A percentile compares a stretch with the other conserved stretches of the same genome.
These are phyloP conservation scores for Globisporangium orthogonon DNA, from an alignment of 352 stramenopile genomes.

Conservation along the genomic window DNA sequence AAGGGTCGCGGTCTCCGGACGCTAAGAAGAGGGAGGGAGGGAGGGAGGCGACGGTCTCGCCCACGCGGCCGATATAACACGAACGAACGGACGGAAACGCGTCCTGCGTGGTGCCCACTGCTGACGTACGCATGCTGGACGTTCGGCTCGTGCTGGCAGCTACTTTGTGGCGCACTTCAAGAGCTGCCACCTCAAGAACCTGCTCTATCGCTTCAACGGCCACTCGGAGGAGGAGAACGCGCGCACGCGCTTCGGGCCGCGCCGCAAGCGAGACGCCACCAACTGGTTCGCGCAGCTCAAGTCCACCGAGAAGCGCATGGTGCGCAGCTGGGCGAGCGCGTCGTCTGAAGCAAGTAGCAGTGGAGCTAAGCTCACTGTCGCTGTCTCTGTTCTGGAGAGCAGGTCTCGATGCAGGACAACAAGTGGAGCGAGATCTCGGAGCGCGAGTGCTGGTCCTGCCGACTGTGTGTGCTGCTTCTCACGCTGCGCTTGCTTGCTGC, in stretches of 20 bases:
- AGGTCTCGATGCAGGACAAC: slow-evolving; percentile 85
- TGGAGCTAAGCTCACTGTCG: no score
- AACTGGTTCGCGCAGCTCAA: slow-evolving; percentile 75
- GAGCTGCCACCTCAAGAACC: slow-evolving; percentile 69
- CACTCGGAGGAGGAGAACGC: slow-evolving; percentile 71
- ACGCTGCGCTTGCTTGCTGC: no score
- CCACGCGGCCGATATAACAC: no score
- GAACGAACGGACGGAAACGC: no score
- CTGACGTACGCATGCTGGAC: no score
- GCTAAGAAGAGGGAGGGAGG: no score
- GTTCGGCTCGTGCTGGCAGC: slow-evolving; percentile 11
- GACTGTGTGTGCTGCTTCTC: slow-evolving; percentile 23
- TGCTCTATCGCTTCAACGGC: slow-evolving; percentile 74
- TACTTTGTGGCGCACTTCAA: slow-evolving; percentile 85
- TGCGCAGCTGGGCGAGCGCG: slow-evolving; percentile 10
- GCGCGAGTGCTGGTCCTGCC: slow-evolving; percentile 67
- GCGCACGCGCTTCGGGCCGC: slow-evolving; percentile 59
- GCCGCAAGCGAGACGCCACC: slow-evolving; percentile 61
- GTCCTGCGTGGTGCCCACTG: no score
- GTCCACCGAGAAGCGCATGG: slow-evolving; percentile 83
- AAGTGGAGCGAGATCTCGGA: slow-evolving; percentile 80
- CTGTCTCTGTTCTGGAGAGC: background rate
- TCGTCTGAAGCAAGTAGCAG: no score
- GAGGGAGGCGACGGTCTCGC: no score
- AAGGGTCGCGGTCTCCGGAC: no score